Base-by-base conservation (phyloP, 2,329 filamentous ascomycete species). In the Fusarium ambrosium region DNA sequence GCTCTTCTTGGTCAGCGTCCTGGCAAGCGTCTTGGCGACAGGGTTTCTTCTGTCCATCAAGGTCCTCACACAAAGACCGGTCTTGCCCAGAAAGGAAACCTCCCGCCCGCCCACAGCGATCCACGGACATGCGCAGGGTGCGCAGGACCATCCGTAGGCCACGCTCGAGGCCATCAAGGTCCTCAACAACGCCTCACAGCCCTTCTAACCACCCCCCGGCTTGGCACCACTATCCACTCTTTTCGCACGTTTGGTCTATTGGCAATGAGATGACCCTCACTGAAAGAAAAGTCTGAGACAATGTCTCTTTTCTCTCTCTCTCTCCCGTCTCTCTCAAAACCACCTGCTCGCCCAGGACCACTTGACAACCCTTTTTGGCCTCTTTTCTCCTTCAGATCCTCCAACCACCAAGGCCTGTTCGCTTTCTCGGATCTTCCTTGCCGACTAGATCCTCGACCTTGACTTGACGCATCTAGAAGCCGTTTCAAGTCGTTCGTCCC, bases 161-260 rank as follows among this genome's bases (percentile, higher is more conserved):
- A 64, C 24, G 55, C 29, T n/a, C 68, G 63, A 67, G 73, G 63
- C 77, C 70, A 76, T 79, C 78, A 71, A 74, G 74, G 72, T 68
- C 32, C 74, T 77, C 62, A 51, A 39, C 45, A 65, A 51, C 45
- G n/a, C 55, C 53, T 48, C 60, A 58, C 20, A 11, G 18, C 43
- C 45, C 51, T 71, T 36, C 58, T 62, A 13, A 63, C 36, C 51
- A 62, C 55, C 18, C 65, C 36, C 58, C 37, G 32, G 36, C 65
- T 78, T 69, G 70, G 69, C 59, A 64, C 55, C 69, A 70, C 37
- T 68, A 69, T 36, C 68, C 71, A 73, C 72, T 66, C 62, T 69
- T 72, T 59, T 51, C 41, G 37, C 55, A 62, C 63, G 48, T 53
- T 53, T 70, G 63, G 59, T 55, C 53, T 61, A 68, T 56, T 51